Percentiles rank a stretch among this genome's conserved stretches.
Conservation (phyloP, 164 flowering plant species). For the Piper longum region DNA sequence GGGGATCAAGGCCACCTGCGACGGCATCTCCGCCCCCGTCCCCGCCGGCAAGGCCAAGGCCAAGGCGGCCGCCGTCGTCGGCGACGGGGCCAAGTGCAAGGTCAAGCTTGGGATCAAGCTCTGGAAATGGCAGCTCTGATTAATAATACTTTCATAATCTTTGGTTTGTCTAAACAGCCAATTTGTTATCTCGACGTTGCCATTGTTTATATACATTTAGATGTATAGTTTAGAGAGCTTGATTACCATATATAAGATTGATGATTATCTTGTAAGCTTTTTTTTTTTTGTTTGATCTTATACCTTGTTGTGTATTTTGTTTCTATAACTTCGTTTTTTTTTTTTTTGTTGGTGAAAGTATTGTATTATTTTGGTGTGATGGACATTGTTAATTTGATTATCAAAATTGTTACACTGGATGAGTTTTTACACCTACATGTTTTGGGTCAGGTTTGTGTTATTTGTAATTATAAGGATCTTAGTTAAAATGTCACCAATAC, state of each 20-base stretch:
- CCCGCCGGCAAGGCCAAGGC: conserved; percentile 14
- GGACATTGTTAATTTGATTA: too few species aligned
- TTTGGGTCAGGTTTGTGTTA: too few species aligned
- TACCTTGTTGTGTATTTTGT: background rate
- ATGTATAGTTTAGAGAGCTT: background rate
- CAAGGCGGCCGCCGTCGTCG: conserved; percentile 2
- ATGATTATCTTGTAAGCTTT: background rate
- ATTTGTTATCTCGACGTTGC: too few species aligned
- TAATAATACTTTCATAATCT: background rate
- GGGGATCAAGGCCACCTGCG: conserved; percentile 45
- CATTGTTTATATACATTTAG: conserved; percentile 1
- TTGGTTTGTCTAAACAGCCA: background rate
- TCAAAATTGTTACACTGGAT: too few species aligned
- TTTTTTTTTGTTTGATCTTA: background rate
- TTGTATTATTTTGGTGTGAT: too few species aligned
- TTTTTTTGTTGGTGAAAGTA: too few species aligned
- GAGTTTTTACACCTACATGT: too few species aligned
- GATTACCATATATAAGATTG: background rate
- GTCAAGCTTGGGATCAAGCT: conserved; percentile 52
- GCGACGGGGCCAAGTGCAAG: conserved; percentile 26
- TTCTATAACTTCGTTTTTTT: background rate
- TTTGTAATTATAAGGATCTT: too few species aligned
- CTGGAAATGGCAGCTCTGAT: conserved; percentile 30
- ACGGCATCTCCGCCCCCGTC: conserved; percentile 16
- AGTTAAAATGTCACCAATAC: too few species aligned